Evolutionary conservation across 2,329 filamentous ascomycete genomes (phyloP).

Genomic region (Ceratocystis destructans): DNA sequence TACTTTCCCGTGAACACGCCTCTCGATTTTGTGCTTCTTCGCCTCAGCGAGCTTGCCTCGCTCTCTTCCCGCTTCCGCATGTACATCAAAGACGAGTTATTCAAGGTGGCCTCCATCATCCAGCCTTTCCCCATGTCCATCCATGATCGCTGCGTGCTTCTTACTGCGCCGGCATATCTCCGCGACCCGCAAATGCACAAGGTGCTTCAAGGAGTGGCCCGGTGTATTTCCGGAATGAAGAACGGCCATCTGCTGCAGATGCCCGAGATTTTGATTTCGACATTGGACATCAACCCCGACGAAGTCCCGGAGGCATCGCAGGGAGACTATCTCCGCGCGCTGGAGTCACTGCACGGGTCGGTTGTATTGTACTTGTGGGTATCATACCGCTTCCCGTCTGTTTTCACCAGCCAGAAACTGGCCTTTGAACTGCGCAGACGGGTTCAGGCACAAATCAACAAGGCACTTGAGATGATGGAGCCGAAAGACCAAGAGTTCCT

Average conservation of each 20-base stretch:
- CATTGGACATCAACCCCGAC: conserved; percentile 50
- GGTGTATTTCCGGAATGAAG: conserved; percentile 52
- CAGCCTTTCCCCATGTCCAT: conserved; percentile 57
- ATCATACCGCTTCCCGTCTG: conserved; percentile 70
- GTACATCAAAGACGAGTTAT: conserved; percentile 40
- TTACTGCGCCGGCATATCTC: conserved; percentile 54
- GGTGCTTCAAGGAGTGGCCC: conserved; percentile 51
- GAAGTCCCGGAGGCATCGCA: conserved; percentile 26
- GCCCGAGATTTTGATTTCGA: conserved; percentile 53
- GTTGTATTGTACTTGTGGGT: conserved; percentile 87
- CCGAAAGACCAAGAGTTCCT: conserved; percentile 29
- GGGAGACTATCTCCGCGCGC: conserved; percentile 45
- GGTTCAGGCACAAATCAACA: conserved; percentile 58
- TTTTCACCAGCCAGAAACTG: conserved; percentile 61
- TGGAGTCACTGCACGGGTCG: conserved; percentile 70
- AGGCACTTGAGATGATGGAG: conserved; percentile 37
- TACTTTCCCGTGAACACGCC: conserved; percentile 74
- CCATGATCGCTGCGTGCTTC: conserved; percentile 43
- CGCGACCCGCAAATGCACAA: conserved; percentile 34
- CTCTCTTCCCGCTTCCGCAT: conserved; percentile 57
- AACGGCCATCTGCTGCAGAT: conserved; percentile 61
- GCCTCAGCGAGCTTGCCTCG: conserved; percentile 54
- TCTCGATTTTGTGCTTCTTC: conserved; percentile 67
- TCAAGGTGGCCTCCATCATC: conserved; percentile 59
- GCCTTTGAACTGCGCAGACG: conserved; percentile 67